A percentile compares a stretch with the other conserved stretches of the same genome.
Conservation (phyloP, 352 stramenopile genomes). For the Pythium phragmiticola region DNA sequence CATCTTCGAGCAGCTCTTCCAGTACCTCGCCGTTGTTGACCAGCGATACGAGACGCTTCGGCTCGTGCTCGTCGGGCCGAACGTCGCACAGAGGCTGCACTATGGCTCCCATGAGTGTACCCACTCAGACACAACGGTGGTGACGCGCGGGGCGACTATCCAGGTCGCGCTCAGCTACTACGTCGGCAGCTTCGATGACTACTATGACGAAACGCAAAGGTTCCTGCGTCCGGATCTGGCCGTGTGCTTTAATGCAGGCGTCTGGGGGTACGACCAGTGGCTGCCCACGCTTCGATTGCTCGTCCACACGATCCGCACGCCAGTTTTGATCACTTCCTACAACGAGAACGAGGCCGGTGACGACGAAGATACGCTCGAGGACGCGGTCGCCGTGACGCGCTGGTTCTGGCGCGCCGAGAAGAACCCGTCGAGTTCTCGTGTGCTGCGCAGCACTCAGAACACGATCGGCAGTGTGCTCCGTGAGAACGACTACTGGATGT, state of each 20-base stretch:
- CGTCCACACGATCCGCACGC: conserved; percentile 48
- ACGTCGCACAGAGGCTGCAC: conserved; percentile 63
- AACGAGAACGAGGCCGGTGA: conserved; percentile 80
- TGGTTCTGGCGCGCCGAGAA: conserved; percentile 80
- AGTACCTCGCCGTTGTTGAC: conserved; percentile 34
- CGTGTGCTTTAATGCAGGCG: conserved; percentile 83
- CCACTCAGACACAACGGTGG: conserved; percentile 1
- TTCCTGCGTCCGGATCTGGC: conserved; percentile 59
- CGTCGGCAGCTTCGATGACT: conserved; percentile 64
- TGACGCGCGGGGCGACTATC: conserved; percentile 22
- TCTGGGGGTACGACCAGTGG: conserved; percentile 90
- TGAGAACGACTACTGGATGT: conserved; percentile 88
- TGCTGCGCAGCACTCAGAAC: conserved; percentile 57
- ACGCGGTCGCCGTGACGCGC: conserved; percentile 37
- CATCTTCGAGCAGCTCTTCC: conserved; percentile 55
- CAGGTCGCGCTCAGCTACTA: conserved; percentile 65
- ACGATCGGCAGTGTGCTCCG: conserved; percentile 49
- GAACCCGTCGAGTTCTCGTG: conserved; percentile 52
- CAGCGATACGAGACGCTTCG: conserved; percentile 36
- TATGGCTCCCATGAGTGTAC: conserved; percentile 28
- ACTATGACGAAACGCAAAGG: conserved; percentile 38
- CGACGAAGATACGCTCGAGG: conserved; percentile 74
- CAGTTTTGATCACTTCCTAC: conserved; percentile 83
- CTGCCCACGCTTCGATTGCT: conserved; percentile 67
- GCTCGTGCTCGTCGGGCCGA: conserved; percentile 74